phyloP scores from a whole-genome alignment of 1,284 basidiomycete species.

The Retiboletus flavoniger region DNA sequence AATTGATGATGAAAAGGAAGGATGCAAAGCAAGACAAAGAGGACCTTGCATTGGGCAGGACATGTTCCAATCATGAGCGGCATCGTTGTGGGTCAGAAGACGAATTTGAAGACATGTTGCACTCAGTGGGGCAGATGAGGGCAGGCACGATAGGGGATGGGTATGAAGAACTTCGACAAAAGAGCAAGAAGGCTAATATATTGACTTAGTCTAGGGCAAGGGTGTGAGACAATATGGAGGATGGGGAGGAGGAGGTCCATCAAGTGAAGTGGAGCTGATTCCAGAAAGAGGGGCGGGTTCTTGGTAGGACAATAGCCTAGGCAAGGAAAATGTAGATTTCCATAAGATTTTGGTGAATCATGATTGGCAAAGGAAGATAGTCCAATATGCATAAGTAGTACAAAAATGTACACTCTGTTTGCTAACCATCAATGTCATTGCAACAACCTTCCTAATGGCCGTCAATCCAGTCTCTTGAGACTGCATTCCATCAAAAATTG shows the following conservation, averaged over 20 bases:
- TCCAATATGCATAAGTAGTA: too few relatives aligned
- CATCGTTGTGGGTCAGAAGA: conserved; percentile 75
- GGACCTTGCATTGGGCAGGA: conserved; percentile 82
- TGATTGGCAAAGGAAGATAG: too few relatives aligned
- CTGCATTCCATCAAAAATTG: too few relatives aligned
- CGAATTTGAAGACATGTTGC: conserved; percentile 80
- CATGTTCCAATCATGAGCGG: conserved; percentile 50
- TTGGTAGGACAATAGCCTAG: conserved; percentile 43
- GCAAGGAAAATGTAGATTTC: conserved; percentile 19
- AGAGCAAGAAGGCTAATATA: conserved; percentile 63
- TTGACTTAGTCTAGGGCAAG: conserved; percentile 48
- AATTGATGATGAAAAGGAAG: conserved; percentile 89
- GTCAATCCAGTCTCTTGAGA: too few relatives aligned
- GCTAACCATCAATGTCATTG: too few relatives aligned
- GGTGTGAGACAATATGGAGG: conserved; percentile 42
- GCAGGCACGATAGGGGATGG: too few relatives aligned
- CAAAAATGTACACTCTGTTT: too few relatives aligned
- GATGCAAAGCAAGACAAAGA: conserved; percentile 85
- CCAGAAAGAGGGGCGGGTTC: conserved; percentile 65
- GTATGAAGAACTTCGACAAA: conserved; percentile 71
- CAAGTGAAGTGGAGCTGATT: conserved; percentile 72
- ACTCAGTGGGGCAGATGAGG: conserved; percentile 54
- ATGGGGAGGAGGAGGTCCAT: conserved; percentile 42
- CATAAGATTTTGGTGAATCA: too few relatives aligned
- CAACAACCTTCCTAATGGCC: too few relatives aligned